Evolutionary conservation across 768 basidiomycete genomes (phyloP).

Genomic region (Gymnopilus junonius): DNA sequence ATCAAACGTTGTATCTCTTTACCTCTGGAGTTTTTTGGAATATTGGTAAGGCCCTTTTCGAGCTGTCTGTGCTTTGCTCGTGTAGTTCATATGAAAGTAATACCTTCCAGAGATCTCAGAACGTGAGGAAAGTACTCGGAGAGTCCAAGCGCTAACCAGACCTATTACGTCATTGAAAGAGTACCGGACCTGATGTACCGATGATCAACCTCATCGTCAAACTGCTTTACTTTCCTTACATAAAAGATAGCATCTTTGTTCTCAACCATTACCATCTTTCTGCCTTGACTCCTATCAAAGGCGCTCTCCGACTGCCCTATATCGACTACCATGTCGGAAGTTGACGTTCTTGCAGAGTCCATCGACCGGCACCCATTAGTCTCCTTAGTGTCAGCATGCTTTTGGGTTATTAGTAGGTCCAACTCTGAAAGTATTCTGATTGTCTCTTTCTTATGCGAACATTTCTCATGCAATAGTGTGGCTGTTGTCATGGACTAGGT

Average conservation of each 20-base stretch:
- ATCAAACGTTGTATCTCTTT: no score
- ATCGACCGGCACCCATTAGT: constrained; percentile 69
- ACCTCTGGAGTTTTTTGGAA: no score
- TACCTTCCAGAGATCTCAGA: not conserved
- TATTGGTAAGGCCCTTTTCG: not conserved
- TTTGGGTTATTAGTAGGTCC: constrained; percentile 81
- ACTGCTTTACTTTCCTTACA: not conserved
- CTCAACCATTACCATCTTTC: not conserved
- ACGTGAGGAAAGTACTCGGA: not conserved
- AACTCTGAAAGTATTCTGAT: not conserved
- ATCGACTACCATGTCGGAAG: constrained; percentile 38
- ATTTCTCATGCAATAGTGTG: constrained; percentile 57
- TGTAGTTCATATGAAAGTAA: no score
- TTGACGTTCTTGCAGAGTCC: constrained; percentile 37
- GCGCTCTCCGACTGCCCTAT: not conserved
- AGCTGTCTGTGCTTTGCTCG: not conserved
- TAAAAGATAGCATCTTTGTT: constrained; percentile 11
- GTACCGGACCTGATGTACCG: constrained; percentile 16
- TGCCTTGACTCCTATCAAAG: not conserved
- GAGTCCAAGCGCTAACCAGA: not conserved
- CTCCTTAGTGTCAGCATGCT: constrained; percentile 77
- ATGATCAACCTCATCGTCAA: constrained; percentile 7
- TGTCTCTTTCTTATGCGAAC: not conserved
- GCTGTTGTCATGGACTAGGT: constrained; percentile 78
- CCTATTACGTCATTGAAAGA: constrained; percentile 12